Evolutionary conservation across 371 early-diverging fungal genomes (phyloP), one percentile per base, ranked within the genome.

Genomic region (Mortierella sp.): DNA sequence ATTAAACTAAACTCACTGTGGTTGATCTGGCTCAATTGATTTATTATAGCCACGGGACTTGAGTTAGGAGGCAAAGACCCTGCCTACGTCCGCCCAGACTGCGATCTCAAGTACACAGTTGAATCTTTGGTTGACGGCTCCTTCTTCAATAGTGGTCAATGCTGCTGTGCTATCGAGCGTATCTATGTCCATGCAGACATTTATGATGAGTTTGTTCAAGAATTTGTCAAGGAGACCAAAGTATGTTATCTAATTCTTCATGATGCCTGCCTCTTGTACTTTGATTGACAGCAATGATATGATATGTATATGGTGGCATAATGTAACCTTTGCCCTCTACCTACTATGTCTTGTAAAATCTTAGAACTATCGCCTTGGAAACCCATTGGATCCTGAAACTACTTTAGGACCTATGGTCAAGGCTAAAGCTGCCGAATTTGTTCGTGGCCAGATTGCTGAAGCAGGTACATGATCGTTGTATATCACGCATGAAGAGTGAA

Each of bases 11-110:
- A 15, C 35, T 61, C n/a, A n/a, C n/a, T 37, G 15, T 49, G 12
- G 40, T 17, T 57, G 9, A 19, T 15, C 32, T 51, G 45, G 1
- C 6, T 22, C 42, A 3, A 3, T 54, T 7, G 19, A 19, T 9
- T 57, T 15, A 28, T 29, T n/a, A 37, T 68, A 89, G 92, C 87
- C 7, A 89, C 90, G 22, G 93, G 92, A 1, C 87, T 96, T 76
- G 96, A 96, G 64, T 86, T 96, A 7, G 96, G 96, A 19, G 96
- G 96, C 15, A 95, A 95, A 72, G 95, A 94, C 76, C 93, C 96
- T 12, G 95, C 94, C 9, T 94, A 94, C 75, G 95, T 96, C 6
- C 86, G 93, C 13, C 81, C 86, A 8, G 96, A 96, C 80, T 89
- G 89, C 12, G 89, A 96, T 74, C 54, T 94, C 43, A 86, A 86